Base-by-base conservation (phyloP, 345 rosid genomes). In the Eucalyptus marginata region DNA sequence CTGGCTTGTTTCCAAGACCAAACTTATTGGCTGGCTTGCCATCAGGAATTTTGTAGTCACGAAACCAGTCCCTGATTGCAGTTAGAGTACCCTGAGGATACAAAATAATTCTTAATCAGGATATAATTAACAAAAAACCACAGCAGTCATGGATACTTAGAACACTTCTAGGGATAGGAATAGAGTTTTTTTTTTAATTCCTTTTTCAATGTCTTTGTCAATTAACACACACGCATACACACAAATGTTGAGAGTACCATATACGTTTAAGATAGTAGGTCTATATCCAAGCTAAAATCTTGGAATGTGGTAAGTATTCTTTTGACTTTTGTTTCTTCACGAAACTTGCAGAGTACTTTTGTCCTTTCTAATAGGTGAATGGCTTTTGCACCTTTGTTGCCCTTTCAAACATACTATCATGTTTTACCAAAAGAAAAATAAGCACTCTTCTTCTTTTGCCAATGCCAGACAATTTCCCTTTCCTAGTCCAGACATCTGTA, bases 11-110 rank as follows among this genome's bases (percentile, higher is more conserved):
- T 89, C 99, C 98, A 80, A 98, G 98, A 89, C 96, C 99, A 90
- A 98, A 98, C 92, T 91, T 96, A 93, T 98, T 98, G 56, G 99
- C 99, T 88, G 99, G 99, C 90, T 98, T 98, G 58, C 98, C 99
- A 91, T 98, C 99, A 11, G 99, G 99, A 89, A 95, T 95, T 92
- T 98, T 97, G 92, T 98, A 98, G 92, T 98, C 99, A 90, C 98
- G 95, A 89, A 98, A 97, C 99, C 99, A 98, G 89, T 95, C 97
- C 91, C 99, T 94, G 88, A 97, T 95, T 44, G 97, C 96, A 46
- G 96, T 95, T 4, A 98, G 94, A 71, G 99, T 96, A 52, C 99
- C 99, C 99, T 97, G 94, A 89, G 88, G 58, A 92, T 25, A 89
- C 46, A 76, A 76, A 7, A 22, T 20, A 40, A 20, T 22, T 76